Evolutionary conservation across 768 basidiomycete genomes (phyloP).

Genomic region (Kwoniella sp.): DNA sequence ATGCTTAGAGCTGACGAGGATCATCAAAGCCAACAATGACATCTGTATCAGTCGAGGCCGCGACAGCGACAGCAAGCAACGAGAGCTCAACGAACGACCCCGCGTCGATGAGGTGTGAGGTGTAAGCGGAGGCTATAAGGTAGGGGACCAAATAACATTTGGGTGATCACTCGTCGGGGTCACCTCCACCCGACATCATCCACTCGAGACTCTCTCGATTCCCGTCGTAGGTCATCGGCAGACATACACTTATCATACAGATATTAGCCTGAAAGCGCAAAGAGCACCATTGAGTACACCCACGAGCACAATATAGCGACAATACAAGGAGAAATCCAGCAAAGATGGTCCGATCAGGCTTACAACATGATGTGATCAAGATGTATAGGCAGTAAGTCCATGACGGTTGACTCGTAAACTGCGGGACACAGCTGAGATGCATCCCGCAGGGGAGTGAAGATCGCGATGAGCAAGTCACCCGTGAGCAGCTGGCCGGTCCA

Average conservation of each 20-base stretch:
- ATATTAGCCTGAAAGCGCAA: too few species aligned
- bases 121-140: conserved; percentile 1
- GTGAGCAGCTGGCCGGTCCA: conserved; percentile 31
- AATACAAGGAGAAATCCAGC: too few species aligned
- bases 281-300: too few species aligned
- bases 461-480: conserved; percentile 38
- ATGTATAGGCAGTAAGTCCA: conserved; percentile 51
- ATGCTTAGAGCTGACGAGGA: too few species aligned
- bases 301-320: too few species aligned
- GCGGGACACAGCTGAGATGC: background rate
- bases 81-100: conserved; percentile 1
- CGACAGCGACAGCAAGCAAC: conserved; percentile 19
- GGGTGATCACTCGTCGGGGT: background rate
- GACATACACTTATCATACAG: too few species aligned
- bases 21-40: too few species aligned
- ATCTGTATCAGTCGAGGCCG: conserved; percentile 15
- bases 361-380: conserved; percentile 54
- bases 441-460: conserved; percentile 37
- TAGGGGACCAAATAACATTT: too few species aligned
- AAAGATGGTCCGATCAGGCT: conserved; percentile 46
- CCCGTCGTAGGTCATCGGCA: conserved; percentile 4
- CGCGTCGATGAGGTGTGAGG: conserved; percentile 20
- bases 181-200: conserved; percentile 14
- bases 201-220: conserved; percentile 1
- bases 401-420: background rate